phyloP scores from a whole-genome alignment of 2,329 filamentous ascomycete genomes.

The Sporothrix brasiliensis region DNA sequence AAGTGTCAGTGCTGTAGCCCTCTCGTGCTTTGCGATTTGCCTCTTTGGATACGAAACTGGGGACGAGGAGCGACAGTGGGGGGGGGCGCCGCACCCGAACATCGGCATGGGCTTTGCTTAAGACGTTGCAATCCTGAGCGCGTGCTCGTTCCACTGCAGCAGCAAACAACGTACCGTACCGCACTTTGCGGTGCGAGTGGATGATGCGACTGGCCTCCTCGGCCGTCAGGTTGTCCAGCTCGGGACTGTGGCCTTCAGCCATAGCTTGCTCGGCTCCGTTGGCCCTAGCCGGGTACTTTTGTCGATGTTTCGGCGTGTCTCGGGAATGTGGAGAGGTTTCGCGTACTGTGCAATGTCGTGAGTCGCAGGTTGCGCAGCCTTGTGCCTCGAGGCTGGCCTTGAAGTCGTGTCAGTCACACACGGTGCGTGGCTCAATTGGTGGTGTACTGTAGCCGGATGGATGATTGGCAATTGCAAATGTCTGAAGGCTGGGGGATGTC shows the following conservation, averaged over 20 bases:
- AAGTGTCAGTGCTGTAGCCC: background rate
- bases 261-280: slow-evolving; percentile 41
- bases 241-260: slow-evolving; percentile 51
- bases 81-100: too few species aligned
- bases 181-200: slow-evolving; percentile 68
- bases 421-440: background rate
- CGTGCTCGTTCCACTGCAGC: background rate
- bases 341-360: background rate
- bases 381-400: background rate
- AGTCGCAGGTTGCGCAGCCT: background rate
- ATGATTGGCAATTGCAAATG: slow-evolving; percentile 4
- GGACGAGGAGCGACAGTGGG: background rate
- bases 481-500: background rate
- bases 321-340: slow-evolving; percentile 36
- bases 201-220: slow-evolving; percentile 70
- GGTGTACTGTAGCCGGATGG: slow-evolving; percentile 1
- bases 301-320: slow-evolving; percentile 29
- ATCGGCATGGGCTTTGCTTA: background rate
- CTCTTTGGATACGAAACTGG: slow-evolving; percentile 26
- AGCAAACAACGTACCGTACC: slow-evolving; percentile 61
- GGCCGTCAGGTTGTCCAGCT: slow-evolving; percentile 61
- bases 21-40: slow-evolving; percentile 7
- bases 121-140: slow-evolving; percentile 1
- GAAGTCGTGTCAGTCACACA: background rate
- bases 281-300: background rate